Evolutionary conservation across 2,329 filamentous ascomycete species (phyloP), one percentile per base, ranked within the genome.

Genomic region (Neonectria ditissima): DNA sequence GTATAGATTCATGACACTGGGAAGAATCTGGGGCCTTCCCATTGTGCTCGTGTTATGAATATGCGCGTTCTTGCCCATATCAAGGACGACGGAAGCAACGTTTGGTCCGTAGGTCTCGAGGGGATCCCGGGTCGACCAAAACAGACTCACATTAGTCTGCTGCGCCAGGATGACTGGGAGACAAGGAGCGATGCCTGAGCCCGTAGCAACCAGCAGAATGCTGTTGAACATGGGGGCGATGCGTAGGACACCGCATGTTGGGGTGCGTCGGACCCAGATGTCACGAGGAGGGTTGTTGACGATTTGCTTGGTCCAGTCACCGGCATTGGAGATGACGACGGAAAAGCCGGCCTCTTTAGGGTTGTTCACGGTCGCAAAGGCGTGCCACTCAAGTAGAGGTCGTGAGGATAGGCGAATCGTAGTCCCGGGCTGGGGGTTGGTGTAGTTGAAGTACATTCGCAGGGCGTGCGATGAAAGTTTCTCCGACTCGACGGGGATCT

Each of bases 291-390:
- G 86, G 34, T 82, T 79, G 37, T 82, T 78, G 77, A 92, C 91
- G 43, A 80, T 78, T 0, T 89, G 92, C 87, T 69, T 69, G 0
- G 69, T 71, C 69, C 90, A 92, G 79, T 92, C 89, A 13, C 90
- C 90, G 3, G 89, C 89, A 65, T 87, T 89, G 55, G 89, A 91
- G 39, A 92, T 81, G 34, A 92, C 78, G 24, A 90, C 80, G 0
- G 88, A 91, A 77, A 89, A 92, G 16, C 85, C 87, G 2, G 22
- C 28, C 9, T 66, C 60, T 22, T 77, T 75, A 1, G 84, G 81
- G 65, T 87, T 83, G 2, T 89, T 87, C 60, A 92, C 90, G 0
- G 88, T 88, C 26, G 90, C 91, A 72, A 93, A 93, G 2, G 87
- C 84, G 76, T 93, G 91, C 82, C 89, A 91, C 76, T 93, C 90